Evolutionary conservation across 2,329 filamentous ascomycete genomes (phyloP), one percentile per base, ranked within the genome.

Genomic region (Aspergillus sp.): DNA sequence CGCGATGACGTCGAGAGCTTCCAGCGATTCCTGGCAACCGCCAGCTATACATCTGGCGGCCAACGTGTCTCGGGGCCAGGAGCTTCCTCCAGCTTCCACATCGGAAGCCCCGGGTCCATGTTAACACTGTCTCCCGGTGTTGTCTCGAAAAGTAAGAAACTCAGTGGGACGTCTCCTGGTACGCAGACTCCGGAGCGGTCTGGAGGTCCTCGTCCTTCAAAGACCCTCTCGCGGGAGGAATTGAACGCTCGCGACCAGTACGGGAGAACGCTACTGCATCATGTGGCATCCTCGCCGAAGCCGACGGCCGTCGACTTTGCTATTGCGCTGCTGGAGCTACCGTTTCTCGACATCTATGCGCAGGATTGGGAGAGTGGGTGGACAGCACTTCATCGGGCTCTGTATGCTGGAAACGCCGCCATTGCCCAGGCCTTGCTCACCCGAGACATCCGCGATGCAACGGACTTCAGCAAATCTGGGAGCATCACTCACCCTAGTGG

Each of bases 1-100:
- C 88, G 97, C 85, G 89, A 97, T 83, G 91, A 99, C 85, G 88
- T 96, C 85, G 92, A 96, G 73, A 86, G 80, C 71, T 97, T 99
- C 83, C 88, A 89, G 78, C 88, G 88, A 79, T 84, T 95, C 70
- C 83, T 99, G 82, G 87, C 87, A 69, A 85, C 84, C 72, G 81
- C 87, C 75, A 80, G 81, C 69, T 81, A 76, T 81, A 77, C 69
- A 42, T 57, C 64, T 55, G 66, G 65, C 56, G 60, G 67, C 43
- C 70, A 67, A 53, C 59, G 69, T 52, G 52, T 61, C 53, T 52
- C 59, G 45, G 65, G 59, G 47, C 57, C 58, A 42, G 64, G 62
- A 58, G 63, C 61, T 32, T 52, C 57, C 20, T 49, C 63, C 40
- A 52, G 53, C 49, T 50, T 65, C 57, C 69, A 66, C 31, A 50